Conservation (phyloP, 1,139 yeast genomes). For the Insectozyma bohioensis region DNA sequence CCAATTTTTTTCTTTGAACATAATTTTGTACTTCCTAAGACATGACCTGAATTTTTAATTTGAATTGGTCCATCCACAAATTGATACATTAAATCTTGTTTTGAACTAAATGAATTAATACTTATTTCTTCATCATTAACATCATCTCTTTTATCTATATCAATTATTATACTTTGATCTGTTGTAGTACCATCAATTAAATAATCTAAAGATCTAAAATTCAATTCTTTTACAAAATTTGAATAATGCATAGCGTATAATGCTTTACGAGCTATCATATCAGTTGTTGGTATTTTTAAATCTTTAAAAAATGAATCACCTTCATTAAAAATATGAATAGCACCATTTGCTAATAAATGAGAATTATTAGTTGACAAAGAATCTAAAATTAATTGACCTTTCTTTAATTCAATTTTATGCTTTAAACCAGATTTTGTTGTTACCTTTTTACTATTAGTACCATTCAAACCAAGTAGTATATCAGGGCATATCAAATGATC, state of each 20-base stretch:
- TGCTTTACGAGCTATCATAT: constrained; percentile 70
- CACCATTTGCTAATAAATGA: constrained; percentile 55
- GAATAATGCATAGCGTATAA: constrained; percentile 69
- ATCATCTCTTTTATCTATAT: constrained; percentile 41
- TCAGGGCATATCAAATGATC: constrained; percentile 27
- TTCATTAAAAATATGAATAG: constrained; percentile 54
- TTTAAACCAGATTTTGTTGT: constrained; percentile 9
- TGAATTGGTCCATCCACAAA: constrained; percentile 52
- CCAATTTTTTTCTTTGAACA: constrained; percentile 38
- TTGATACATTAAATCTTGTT: constrained; percentile 59
- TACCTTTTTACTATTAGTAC: constrained; percentile 20
- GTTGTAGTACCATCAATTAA: constrained; percentile 54
- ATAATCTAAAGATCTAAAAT: constrained; percentile 56
- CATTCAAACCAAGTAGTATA: constrained; percentile 33
- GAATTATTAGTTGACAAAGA: constrained; percentile 33
- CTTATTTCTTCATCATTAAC: constrained; percentile 23
- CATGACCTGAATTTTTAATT: constrained; percentile 14
- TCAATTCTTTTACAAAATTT: constrained; percentile 66
- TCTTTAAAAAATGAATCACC: constrained; percentile 33
- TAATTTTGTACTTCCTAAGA: constrained; percentile 29
- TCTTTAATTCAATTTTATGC: constrained; percentile 7
- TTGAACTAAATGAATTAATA: constrained; percentile 24
- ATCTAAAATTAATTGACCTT: constrained; percentile 7
- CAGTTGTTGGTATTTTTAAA: constrained; percentile 26
- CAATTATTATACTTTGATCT: constrained; percentile 62